A percentile compares a stretch with the other conserved stretches of the same genome.
These are phyloP conservation scores for Colletotrichum acutatum DNA, from an alignment of 2,329 filamentous ascomycete genomes.

Conservation along the genomic window DNA sequence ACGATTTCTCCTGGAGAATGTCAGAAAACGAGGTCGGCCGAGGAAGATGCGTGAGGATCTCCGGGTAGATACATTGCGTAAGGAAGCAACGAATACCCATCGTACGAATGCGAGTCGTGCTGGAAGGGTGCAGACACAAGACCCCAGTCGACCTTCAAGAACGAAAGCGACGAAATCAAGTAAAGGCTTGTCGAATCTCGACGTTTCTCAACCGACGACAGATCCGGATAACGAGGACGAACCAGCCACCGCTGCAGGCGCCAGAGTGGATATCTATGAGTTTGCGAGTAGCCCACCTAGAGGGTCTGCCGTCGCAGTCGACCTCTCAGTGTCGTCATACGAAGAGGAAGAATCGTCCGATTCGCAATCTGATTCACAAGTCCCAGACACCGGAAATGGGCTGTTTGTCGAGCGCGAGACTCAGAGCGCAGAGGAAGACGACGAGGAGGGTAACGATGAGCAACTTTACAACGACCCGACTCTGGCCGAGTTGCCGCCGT, in stretches of 20 bases:
- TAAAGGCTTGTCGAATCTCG: too few relatives aligned
- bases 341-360: not conserved
- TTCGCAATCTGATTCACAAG: not conserved
- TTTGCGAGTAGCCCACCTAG: not conserved
- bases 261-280: not conserved
- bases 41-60: not conserved
- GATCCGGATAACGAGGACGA: not conserved
- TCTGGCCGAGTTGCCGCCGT: not conserved
- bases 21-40: not conserved
- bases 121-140: not conserved
- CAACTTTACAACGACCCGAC: slow-evolving; percentile 25
- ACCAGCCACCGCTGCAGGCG: not conserved
- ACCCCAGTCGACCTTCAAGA: not conserved
- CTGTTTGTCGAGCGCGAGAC: slow-evolving; percentile 1
- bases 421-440: not conserved
- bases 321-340: not conserved
- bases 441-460: not conserved
- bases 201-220: not conserved
- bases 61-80: not conserved
- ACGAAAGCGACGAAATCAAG: not conserved
- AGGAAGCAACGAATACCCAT: not conserved
- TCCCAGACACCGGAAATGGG: not conserved
- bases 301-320: not conserved
- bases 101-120: not conserved
- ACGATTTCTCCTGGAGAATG: not conserved